phyloP scores from a whole-genome alignment of 75 land plant species.

The Adiantum capillusveneris region DNA sequence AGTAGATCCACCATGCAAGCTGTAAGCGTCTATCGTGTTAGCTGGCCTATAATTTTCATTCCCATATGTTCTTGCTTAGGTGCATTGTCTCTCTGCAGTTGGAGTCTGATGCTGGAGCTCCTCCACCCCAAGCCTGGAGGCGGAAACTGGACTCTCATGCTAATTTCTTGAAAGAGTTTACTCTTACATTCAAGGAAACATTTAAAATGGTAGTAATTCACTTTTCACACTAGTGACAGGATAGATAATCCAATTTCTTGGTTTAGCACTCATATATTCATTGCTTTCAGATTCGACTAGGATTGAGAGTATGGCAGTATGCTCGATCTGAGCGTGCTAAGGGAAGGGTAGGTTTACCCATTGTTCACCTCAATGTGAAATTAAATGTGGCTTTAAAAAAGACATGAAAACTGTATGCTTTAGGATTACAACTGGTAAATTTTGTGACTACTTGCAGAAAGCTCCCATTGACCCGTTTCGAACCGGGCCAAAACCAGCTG shows the following conservation, averaged over 20 bases:
- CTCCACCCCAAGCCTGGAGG: constrained; percentile 47
- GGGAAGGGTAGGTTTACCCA: constrained; percentile 40
- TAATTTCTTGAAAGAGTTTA: constrained; percentile 26
- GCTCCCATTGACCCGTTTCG: constrained; percentile 65
- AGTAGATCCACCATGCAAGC: background rate
- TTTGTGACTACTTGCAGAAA: constrained; percentile 29
- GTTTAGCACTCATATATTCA: too few species aligned
- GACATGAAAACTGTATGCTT: too few species aligned
- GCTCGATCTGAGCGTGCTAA: constrained; percentile 35
- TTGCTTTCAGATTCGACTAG: constrained; percentile 46
- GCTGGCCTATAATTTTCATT: background rate
- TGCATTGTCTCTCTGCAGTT: constrained; percentile 14
- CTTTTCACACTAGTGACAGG: too few species aligned
- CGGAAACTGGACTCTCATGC: constrained; percentile 41
- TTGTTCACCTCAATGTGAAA: too few species aligned
- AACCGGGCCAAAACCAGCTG: constrained; percentile 30
- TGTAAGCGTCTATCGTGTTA: background rate
- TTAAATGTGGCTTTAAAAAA: too few species aligned
- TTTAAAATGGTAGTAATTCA: constrained; percentile 30
- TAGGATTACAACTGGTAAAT: too few species aligned
- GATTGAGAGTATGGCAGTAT: constrained; percentile 49
- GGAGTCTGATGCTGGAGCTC: constrained; percentile 39
- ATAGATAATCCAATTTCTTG: too few species aligned
- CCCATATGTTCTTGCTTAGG: background rate
- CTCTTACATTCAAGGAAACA: constrained; percentile 23